phyloP scores from a whole-genome alignment of 371 early-diverging fungal species.

The Apophysomyces elegans region DNA sequence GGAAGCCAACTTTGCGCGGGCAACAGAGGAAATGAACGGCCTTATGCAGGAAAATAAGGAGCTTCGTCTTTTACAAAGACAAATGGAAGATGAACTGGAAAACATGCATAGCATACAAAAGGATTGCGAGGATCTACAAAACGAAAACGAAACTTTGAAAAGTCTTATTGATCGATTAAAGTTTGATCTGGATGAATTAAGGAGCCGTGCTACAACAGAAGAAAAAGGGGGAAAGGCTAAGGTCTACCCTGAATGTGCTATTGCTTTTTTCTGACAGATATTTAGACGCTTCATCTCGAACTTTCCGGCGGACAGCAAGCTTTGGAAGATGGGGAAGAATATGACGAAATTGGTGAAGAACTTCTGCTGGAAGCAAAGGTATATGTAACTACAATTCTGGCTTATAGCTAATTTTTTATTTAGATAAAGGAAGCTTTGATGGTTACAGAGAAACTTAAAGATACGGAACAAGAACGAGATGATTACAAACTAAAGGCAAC shows the following conservation, averaged over 20 bases:
- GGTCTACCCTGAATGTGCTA: not conserved
- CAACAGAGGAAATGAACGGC: slow-evolving; percentile 7
- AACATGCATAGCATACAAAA: slow-evolving; percentile 1
- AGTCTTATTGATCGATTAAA: slow-evolving; percentile 35
- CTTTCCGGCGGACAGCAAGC: not conserved
- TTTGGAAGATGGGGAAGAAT: not conserved
- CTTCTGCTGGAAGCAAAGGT: not conserved
- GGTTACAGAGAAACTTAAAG: not conserved
- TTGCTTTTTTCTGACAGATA: not conserved
- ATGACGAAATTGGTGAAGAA: not conserved
- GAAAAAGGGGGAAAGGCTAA: not conserved
- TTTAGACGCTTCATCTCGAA: not conserved
- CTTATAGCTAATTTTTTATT: not conserved
- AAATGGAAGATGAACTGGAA: slow-evolving; percentile 7
- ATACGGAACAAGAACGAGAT: slow-evolving; percentile 7
- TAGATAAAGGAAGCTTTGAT: not conserved
- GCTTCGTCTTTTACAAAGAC: slow-evolving; percentile 10
- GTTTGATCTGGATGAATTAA: slow-evolving; percentile 36
- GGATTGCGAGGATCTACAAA: slow-evolving; percentile 12
- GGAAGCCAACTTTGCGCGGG: slow-evolving; percentile 7
- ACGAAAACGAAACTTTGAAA: slow-evolving; percentile 22
- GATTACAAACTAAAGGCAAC: not conserved
- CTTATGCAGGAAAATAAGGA: slow-evolving; percentile 16
- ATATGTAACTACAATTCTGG: no score
- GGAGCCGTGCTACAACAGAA: slow-evolving; percentile 5